Conservation (phyloP, 2,329 filamentous ascomycete genomes). For the Elsinoe necatrix region DNA sequence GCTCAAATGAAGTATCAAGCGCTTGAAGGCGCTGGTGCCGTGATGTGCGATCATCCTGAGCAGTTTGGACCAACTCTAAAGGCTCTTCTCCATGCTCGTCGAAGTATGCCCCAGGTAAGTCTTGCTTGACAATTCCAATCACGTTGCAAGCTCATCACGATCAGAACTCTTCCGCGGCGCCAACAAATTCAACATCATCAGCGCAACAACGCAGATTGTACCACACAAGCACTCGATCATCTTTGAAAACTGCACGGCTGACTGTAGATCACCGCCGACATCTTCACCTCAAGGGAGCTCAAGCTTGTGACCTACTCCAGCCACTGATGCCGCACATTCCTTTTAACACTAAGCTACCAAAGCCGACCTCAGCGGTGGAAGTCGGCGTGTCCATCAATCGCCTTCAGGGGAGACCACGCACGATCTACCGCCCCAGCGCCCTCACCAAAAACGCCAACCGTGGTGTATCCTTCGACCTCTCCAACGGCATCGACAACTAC, state of each 20-base stretch:
- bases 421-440: slow-evolving; percentile 44
- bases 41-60: slow-evolving; percentile 66
- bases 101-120: slow-evolving; percentile 1
- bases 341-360: slow-evolving; percentile 32
- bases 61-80: slow-evolving; percentile 65
- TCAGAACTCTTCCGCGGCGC: not conserved
- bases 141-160: not conserved
- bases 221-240: slow-evolving; percentile 37
- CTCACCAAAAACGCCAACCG: slow-evolving; percentile 37
- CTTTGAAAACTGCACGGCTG: not conserved
- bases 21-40: slow-evolving; percentile 57
- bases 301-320: slow-evolving; percentile 48
- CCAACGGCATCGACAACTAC: slow-evolving; percentile 34
- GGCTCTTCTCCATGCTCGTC: slow-evolving; percentile 40
- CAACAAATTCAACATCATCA: not conserved
- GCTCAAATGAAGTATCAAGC: slow-evolving; percentile 58
- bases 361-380: slow-evolving; percentile 27
- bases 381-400: slow-evolving; percentile 60
- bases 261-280: slow-evolving; percentile 37
- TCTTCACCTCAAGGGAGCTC: slow-evolving; percentile 48
- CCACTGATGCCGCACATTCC: slow-evolving; percentile 31
- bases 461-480: slow-evolving; percentile 57
- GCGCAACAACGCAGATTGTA: slow-evolving; percentile 27
- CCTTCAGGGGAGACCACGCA: slow-evolving; percentile 51
- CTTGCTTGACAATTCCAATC: not conserved